Conservation (phyloP, 1,139 yeast genomes). For the Debaryomycetaceae sp. region DNA sequence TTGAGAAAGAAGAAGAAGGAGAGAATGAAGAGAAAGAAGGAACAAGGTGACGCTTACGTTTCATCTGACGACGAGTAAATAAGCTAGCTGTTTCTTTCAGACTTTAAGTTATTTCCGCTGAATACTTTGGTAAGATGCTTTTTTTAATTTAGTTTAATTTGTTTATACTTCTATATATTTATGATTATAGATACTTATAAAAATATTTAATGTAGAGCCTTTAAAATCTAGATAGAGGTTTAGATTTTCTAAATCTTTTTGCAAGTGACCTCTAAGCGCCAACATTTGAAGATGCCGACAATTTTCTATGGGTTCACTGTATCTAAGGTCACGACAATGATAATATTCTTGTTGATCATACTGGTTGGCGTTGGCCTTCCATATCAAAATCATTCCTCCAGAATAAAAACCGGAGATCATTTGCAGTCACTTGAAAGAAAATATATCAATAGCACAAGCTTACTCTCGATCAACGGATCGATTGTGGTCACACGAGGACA, state of each 20-base stretch:
- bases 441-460: neutral
- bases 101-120: conserved; percentile 1
- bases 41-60: conserved; percentile 97
- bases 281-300: neutral
- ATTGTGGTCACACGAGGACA: neutral
- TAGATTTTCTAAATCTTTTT: too few species aligned
- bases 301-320: neutral
- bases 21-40: conserved; percentile 99
- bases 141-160: neutral
- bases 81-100: conserved; percentile 15
- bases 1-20: conserved; percentile 99
- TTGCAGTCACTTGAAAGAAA: neutral
- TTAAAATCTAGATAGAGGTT: too few species aligned
- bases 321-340: neutral
- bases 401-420: neutral
- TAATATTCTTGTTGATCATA: neutral
- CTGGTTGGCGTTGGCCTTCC: neutral
- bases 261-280: neutral
- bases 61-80: conserved; percentile 70
- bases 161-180: conserved; percentile 9
- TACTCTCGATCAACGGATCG: neutral
- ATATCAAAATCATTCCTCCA: neutral
- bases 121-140: neutral
- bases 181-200: conserved; percentile 16
- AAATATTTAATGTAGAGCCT: conserved; percentile 7